Evolutionary conservation across 176 grass and related monocot species (phyloP), one percentile per base, ranked within the genome.

Genomic region (Musa schizocarpa): DNA sequence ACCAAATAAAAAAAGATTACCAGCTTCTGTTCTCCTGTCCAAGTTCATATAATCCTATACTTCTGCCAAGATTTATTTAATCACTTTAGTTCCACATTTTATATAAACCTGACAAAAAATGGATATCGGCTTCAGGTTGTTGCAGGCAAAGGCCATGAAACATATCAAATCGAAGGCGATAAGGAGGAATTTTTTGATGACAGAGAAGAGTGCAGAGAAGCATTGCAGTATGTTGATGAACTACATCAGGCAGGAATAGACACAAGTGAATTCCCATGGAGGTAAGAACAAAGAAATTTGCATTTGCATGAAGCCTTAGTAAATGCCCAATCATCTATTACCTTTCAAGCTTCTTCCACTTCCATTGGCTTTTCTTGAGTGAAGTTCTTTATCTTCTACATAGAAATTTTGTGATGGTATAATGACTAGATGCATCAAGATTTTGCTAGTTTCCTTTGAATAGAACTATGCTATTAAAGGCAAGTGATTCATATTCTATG

Each of bases 181-280:
- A 98, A 88, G 78, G 83, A 82, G 78, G 86, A 98, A 48, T 98
- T 87, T 82, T 93, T 98, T 80, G 94, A 97, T 85, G 94, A 97
- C 52, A 89, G 94, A 74, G 94, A 97, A 85, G 94, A 97, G 66
- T 97, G 94, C 50, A 92, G 94, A 78, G 94, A 97, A 82, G 94
- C 94, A 78, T 79, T 97, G 63, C 86, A 93, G 62, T 93, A 88
- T 2, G 90, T 98, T 70, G 88, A 91, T 62, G 90, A 93, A 76
- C 81, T 98, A 77, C 90, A 98, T 80, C 84, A 85, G 74, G 85
- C 88, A 85, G 94, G 94, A 82, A 93, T 98, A 81, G 94, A 98
- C 82, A 98, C 94, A 74, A 93, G 88, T 68, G 94, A 98, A 70
- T 98, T 98, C 74, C 94, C 94, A 78, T 98, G 94, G 94, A 85